Evolutionary conservation across 139 green algal species (phyloP), one percentile per base, ranked within the genome.

Genomic region (Coelastrella sp.): DNA sequence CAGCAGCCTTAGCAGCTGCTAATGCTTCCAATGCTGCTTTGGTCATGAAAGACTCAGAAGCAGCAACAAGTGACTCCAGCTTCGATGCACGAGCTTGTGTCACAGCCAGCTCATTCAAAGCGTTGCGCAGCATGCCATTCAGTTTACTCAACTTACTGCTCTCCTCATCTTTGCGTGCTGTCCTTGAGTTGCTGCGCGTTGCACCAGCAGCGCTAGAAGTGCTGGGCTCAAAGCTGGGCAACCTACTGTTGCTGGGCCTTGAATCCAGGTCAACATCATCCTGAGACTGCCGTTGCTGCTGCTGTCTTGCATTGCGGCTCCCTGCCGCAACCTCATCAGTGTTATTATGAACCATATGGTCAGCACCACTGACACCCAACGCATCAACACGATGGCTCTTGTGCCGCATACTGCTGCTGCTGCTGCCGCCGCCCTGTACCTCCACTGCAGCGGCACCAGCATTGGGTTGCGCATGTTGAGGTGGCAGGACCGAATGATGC

Each of bases 21-120:
- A 73, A 34, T 40, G 64, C 34, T 11, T 27, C 8, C 64, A 73
- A 34, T 23, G 64, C 64, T 48, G 64, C 64, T 35, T 73, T 73
- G 32, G 64, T 73, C 64, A 73, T 73, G 32, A 48, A 73, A 2
- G 64, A 73, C 64, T 73, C 64, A 27, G 32, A 32, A 43, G 64
- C 64, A 43, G 64, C 64, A 25, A 25, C 30, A 7, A 32, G 32
- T 15, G 32, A 25, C 64, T 73, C 64, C 4, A 35, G 27, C 37
- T 15, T 21, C 32, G 5, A 8, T 27, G 64, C 64, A 19, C 64
- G 34, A 25, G 9, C 34, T 23, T 21, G 32, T 30, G 34, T 27
- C 8, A 41, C 0, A 4, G 64, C 34, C 34, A 73, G 34, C 34
- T 73, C 32, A 48, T 30, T 45, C 3, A 73, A 34, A 8, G 34